Base-by-base conservation (phyloP, 2,329 filamentous ascomycete species). In the Mollisiaceae sp. region DNA sequence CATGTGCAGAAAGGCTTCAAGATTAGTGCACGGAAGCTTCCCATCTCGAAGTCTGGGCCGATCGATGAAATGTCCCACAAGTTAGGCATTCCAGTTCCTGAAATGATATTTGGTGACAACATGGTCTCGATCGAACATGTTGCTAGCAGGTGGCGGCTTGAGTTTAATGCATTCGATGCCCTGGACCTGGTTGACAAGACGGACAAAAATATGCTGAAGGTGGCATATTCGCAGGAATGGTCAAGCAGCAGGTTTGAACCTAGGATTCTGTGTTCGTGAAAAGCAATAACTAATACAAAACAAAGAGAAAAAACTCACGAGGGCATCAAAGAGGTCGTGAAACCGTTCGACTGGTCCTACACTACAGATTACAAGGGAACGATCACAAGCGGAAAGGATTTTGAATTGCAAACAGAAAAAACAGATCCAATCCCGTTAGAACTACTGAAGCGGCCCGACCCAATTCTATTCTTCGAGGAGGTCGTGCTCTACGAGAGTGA, bases 81-180 rank as follows among this genome's bases (percentile, higher is more conserved):
- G 68, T 85, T 99, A 62, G 89, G 89, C 36, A 97, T 99, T 75
- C 89, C 94, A 20, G 88, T 94, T 47, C 95, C 95, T 9, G 95
- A 99, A 81, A 99, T 99, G 95, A 99, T 99, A 70, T 99, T 99
- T 76, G 95, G 95, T 67, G 94, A 99, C 82, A 99, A 99, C 78
- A 82, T 91, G 65, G 89, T 97, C 47, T 81, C 86, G 8, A 84
- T 99, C 66, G 83, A 88, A 61, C 93, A 98, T 80, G 68, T 81
- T n/a, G 83, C 85, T 22, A 88, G 85, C n/a, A 87, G 88, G 54
- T 99, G 93, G 93, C 82, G 82, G 54, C 82, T 98, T 68, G 81
- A 85, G 61, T 99, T 98, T 82, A 90, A 90, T 76, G 91, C 95
- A 24, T 91, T 89, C 72, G 92, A 94, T 76, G 95, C 94, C 27